Conservation (phyloP, 2,329 filamentous ascomycete genomes). For the Alternaria infectoria region DNA sequence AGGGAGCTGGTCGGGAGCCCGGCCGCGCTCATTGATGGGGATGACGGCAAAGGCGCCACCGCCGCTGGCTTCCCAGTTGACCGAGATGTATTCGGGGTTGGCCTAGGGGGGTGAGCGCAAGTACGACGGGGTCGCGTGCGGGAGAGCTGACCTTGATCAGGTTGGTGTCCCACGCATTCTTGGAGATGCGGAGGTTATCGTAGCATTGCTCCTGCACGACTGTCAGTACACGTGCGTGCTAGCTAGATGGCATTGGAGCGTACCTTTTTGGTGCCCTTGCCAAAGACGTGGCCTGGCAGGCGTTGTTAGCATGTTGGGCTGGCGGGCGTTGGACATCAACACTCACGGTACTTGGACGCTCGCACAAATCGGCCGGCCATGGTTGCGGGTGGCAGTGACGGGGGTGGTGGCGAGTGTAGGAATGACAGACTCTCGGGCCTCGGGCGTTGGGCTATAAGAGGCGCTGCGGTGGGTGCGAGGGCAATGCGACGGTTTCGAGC, state of each 20-base stretch:
- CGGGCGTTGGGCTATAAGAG: constrained; percentile 10
- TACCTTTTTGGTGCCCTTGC: constrained; percentile 87
- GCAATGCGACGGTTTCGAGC: constrained; percentile 14
- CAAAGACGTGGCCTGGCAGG: constrained; percentile 90
- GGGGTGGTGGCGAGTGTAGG: constrained; percentile 5
- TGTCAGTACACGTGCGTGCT: constrained; percentile 17
- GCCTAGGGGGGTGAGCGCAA: constrained; percentile 62
- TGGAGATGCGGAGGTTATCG: constrained; percentile 95
- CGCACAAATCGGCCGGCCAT: constrained; percentile 78
- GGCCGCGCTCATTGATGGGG: constrained; percentile 85
- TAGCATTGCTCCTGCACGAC: constrained; percentile 82
- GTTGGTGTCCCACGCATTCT: constrained; percentile 99
- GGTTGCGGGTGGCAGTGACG: constrained; percentile 11
- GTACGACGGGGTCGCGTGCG: constrained; percentile 37
- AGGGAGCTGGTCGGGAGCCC: constrained; percentile 89
- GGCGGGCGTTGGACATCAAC: constrained; percentile 25
- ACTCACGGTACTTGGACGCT: constrained; percentile 73
- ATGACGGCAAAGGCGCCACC: constrained; percentile 97
- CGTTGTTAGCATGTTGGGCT: constrained; percentile 30
- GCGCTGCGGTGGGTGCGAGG: constrained; percentile 9
- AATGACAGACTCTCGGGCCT: constrained; percentile 16
- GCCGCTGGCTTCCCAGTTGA: constrained; percentile 98
- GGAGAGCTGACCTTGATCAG: constrained; percentile 79
- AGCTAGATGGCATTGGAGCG: background rate
- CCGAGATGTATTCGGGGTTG: constrained; percentile 93